phyloP scores from a whole-genome alignment of 1,284 basidiomycete species.

The Peniophora sp. region DNA sequence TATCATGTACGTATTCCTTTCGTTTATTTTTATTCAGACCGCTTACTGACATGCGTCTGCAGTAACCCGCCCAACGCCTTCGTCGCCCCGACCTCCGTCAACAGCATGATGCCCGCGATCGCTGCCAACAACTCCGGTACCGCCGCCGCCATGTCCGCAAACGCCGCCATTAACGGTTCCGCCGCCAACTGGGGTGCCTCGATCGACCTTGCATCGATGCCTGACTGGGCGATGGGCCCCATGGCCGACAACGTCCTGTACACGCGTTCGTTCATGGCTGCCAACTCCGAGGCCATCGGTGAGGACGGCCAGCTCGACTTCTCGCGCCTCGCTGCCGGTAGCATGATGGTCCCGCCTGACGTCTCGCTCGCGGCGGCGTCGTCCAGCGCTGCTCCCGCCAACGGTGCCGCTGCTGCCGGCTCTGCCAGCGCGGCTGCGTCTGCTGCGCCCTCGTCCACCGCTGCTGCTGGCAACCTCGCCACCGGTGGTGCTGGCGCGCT shows the following conservation, averaged over 20 bases:
- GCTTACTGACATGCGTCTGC: slow-evolving; percentile 6
- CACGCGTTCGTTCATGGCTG: slow-evolving; percentile 53
- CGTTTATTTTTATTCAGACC: slow-evolving; percentile 7
- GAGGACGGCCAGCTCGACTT: slow-evolving; percentile 48
- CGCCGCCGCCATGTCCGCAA: slow-evolving; percentile 46
- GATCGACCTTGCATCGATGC: slow-evolving; percentile 49
- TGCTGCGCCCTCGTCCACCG: slow-evolving; percentile 18
- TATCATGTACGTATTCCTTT: slow-evolving; percentile 43
- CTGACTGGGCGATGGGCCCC: slow-evolving; percentile 40
- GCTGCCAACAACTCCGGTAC: slow-evolving; percentile 44
- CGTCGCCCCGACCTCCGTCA: slow-evolving; percentile 36
- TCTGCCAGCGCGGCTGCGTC: slow-evolving; percentile 18
- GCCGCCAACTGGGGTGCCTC: slow-evolving; percentile 49
- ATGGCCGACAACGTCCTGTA: slow-evolving; percentile 53
- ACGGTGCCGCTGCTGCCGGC: slow-evolving; percentile 13
- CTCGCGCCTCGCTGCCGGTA: slow-evolving; percentile 30
- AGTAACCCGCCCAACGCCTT: slow-evolving; percentile 51
- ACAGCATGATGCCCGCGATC: slow-evolving; percentile 41
- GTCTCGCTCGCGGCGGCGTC: slow-evolving; percentile 35
- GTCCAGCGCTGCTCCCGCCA: slow-evolving; percentile 14
- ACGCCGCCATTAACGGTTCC: slow-evolving; percentile 32
- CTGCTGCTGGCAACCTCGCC: slow-evolving; percentile 19
- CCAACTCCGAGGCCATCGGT: slow-evolving; percentile 49
- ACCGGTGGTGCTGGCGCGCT: slow-evolving; percentile 41
- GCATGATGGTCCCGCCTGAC: slow-evolving; percentile 53